phyloP scores from a whole-genome alignment of 129 eudicot species.

The Pseudognaphalium luteoalbum region DNA sequence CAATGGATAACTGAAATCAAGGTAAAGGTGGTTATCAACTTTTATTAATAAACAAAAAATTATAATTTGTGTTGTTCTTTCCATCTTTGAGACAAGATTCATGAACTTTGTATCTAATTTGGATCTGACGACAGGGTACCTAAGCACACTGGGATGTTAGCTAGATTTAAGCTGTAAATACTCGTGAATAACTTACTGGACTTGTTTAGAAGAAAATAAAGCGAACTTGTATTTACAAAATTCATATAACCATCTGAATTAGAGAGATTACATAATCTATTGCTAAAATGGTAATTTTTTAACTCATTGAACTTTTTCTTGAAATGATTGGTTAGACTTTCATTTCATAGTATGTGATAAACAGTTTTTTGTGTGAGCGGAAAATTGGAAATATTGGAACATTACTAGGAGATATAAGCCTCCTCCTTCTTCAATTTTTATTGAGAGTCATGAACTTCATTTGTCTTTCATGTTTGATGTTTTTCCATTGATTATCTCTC shows the following conservation, averaged over 20 bases:
- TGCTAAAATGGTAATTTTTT: background rate
- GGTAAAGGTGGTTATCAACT: background rate
- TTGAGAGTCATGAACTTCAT: background rate
- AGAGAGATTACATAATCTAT: background rate
- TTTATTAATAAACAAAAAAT: background rate
- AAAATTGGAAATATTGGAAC: background rate
- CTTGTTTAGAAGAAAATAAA: background rate
- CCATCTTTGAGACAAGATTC: background rate
- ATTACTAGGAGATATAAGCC: slow-evolving; percentile 5
- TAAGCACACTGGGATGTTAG: background rate
- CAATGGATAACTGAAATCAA: background rate
- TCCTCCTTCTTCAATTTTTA: too few species aligned
- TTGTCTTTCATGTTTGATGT: slow-evolving; percentile 9
- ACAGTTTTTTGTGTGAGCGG: background rate
- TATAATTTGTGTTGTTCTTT: too few species aligned
- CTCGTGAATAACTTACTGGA: background rate
- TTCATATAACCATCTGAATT: slow-evolving; percentile 1
- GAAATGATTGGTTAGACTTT: background rate
- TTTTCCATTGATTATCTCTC: background rate
- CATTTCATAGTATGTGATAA: background rate
- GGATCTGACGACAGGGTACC: slow-evolving; percentile 4
- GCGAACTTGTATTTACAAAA: background rate
- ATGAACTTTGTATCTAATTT: slow-evolving; percentile 9
- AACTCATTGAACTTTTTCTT: background rate
- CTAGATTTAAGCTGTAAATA: background rate